Evolutionary conservation across 352 stramenopile genomes (phyloP), one percentile per base, ranked within the genome.

Genomic region (Phytopythium sindhum): DNA sequence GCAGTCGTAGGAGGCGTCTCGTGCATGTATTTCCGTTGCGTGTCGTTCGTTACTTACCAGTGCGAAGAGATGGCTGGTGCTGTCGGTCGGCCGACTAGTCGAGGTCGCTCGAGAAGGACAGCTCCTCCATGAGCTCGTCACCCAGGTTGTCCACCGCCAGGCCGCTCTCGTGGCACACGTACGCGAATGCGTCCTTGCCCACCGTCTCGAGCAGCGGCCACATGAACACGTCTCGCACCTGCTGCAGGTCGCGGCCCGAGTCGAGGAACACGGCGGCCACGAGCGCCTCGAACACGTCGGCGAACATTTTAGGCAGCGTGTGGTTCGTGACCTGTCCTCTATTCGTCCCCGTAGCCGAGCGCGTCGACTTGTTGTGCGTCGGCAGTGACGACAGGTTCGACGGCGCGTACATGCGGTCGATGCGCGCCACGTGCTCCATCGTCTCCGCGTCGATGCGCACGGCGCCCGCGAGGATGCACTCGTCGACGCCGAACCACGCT

Each of bases 231-330:
- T 94, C 83, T 21, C 84, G 82, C 31, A 95, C 78, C 23, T 74
- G 69, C 42, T 88, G 76, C 17, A 96, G 69, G 63, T 93, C 78
- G 17, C 75, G 75, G 8, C 74, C 80, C 2, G 85, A 92, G 50
- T 96, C 88, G 33, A 96, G 63, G 69, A 95, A 96, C 37, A 96
- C 87, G 0, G 86, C 88, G 1, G 88, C 88, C 28, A 95, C 85
- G 31, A 96, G 78, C 2, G 88, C 85, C 80, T 96, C 88, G 68
- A 95, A 95, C 15, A 93, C 81, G 63, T 96, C 88, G 9, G 79
- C 88, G 71, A 93, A 93, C 68, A 94, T 84, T 65, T 96, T 96
- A 15, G 88, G 88, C 29, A 95, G 65, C 2, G 73, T 61, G 58
- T 78, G 68, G 59, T 73, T 88, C 41, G 63, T 69, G 24, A 60